phyloP scores from a whole-genome alignment of 306 rosid species.

The Quercus variabilis region DNA sequence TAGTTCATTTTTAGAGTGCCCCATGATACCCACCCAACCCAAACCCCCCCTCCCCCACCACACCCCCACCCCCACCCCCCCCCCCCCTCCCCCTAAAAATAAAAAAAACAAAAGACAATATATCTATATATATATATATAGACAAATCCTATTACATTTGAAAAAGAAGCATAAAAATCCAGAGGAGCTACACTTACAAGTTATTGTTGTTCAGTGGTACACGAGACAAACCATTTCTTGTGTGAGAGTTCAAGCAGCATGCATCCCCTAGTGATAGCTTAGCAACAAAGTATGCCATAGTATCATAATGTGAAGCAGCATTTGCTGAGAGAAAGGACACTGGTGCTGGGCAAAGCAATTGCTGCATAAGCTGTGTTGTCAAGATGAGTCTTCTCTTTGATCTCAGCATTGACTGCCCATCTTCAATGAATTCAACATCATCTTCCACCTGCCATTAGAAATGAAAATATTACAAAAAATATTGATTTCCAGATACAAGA shows the following conservation, averaged over 20 bases:
- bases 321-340: conserved; percentile 36
- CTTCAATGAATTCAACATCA: conserved; percentile 34
- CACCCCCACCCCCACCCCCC: not conserved
- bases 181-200: conserved; percentile 32
- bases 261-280: conserved; percentile 43
- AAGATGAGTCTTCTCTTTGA: conserved; percentile 47
- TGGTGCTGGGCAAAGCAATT: conserved; percentile 43
- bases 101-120: too few relatives aligned
- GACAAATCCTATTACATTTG: not conserved
- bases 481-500: not conserved
- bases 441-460: conserved; percentile 39
- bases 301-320: conserved; percentile 35
- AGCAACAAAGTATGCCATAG: conserved; percentile 35
- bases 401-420: conserved; percentile 19
- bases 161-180: not conserved
- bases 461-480: conserved; percentile 1
- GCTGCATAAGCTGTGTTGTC: conserved; percentile 49
- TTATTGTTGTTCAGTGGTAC: conserved; percentile 10
- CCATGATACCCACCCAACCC: not conserved
- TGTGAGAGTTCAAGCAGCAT: conserved; percentile 38
- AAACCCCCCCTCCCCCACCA: too few relatives aligned
- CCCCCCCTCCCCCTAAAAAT: too few relatives aligned
- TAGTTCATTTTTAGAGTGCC: not conserved
- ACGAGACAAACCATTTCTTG: conserved; percentile 10
- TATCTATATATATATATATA: not conserved